Base-by-base conservation (phyloP, 2,329 filamentous ascomycete genomes). In the Penicillium sp. region DNA sequence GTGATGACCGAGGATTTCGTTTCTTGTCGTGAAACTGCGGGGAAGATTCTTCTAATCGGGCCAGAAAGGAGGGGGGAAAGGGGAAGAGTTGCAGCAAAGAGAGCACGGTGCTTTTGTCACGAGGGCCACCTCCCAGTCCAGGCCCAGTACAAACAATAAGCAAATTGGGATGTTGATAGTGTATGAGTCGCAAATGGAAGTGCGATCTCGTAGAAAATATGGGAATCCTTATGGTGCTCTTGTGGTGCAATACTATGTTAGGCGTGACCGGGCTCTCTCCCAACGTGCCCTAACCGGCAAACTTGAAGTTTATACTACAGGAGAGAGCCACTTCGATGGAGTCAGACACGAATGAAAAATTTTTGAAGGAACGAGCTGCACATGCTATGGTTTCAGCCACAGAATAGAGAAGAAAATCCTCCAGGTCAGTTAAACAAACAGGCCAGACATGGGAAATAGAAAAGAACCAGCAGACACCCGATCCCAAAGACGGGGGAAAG, bases 21-120 rank as follows among this genome's bases (percentile, higher is more conserved):
- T 30, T 22, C n/a, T 14, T 13, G 7, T 10, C 10, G 33, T 40
- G 38, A 42, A 33, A 58, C 45, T 61, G 63, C 63, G 60, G 63
- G 60, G 60, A 56, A 63, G 55, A 35, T 48, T 52, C 38, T 19
- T 13, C 37, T 45, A 37, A 16, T 42, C n/a, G 52, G n/a, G 46
- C 33, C 14, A 26, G 57, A 52, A 59, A 63, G 35, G 45, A 57
- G 57, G 51, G 46, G 52, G 26, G n/a, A 48, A 8, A 56, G 57
- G 43, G 53, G 52, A 19, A 55, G 42, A 55, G 38, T 53, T 35
- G 10, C 52, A 43, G 52, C 30, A 33, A 43, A 13, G 52, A 55
- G 52, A 55, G 52, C 37, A 30, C 52, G 37, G 38, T 26, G 52
- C 52, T 43, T 45, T 45, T 64, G 65, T 68, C 66, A 68, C 66